These are phyloP conservation scores for Moricandia arvensis DNA, from an alignment of 345 rosid species.

Conservation along the genomic window DNA sequence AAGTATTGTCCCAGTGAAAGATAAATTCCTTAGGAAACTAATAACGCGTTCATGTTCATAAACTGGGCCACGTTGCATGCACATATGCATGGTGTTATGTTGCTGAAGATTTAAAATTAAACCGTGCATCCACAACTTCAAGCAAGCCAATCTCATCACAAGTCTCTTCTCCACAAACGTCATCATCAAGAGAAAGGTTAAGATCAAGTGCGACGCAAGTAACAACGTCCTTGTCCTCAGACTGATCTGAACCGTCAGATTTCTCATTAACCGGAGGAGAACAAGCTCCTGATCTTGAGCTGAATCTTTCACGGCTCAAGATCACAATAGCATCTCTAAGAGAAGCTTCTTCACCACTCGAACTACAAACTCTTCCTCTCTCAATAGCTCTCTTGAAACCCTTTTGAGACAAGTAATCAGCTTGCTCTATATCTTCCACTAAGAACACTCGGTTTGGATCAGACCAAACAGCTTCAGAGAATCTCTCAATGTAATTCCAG, in stretches of 20 bases:
- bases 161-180: slow-evolving; percentile 40
- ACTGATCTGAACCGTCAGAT: slow-evolving; percentile 38
- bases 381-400: slow-evolving; percentile 75
- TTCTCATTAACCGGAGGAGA: slow-evolving; percentile 51
- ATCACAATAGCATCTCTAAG: slow-evolving; percentile 69
- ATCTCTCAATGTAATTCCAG: slow-evolving; percentile 60
- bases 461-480: slow-evolving; percentile 54
- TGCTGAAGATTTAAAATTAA: slow-evolving; percentile 47
- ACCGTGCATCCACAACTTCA: slow-evolving; percentile 64
- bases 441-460: slow-evolving; percentile 79
- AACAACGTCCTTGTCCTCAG: slow-evolving; percentile 34
- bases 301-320: slow-evolving; percentile 73
- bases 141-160: slow-evolving; percentile 66
- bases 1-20: slow-evolving; percentile 27
- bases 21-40: slow-evolving; percentile 1
- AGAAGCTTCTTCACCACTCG: slow-evolving; percentile 49
- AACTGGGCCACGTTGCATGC: slow-evolving; percentile 10
- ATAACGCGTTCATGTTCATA: slow-evolving; percentile 18
- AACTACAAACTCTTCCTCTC: slow-evolving; percentile 52
- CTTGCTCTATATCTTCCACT: slow-evolving; percentile 72
- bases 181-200: slow-evolving; percentile 63
- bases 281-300: slow-evolving; percentile 69
- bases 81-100: slow-evolving; percentile 25
- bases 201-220: slow-evolving; percentile 63
- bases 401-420: slow-evolving; percentile 58